Conservation (phyloP, 2,329 filamentous ascomycete genomes). For the Cladosporium sp. region DNA sequence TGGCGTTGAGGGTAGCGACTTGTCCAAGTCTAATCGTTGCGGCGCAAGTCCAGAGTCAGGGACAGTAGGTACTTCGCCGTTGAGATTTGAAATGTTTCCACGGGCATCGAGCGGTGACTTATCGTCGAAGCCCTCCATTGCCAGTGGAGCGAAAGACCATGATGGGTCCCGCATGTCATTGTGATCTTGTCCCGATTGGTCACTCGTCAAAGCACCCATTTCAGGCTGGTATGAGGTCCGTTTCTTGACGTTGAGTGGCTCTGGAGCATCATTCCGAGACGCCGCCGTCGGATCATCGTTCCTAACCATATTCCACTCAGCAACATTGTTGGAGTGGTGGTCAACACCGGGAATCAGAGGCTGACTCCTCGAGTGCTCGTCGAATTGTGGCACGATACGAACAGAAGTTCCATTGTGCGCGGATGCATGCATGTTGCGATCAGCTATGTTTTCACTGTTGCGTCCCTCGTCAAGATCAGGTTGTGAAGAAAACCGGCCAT, state of each 20-base stretch:
- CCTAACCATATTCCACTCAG: conserved; percentile 15
- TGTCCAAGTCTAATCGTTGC: conserved; percentile 25
- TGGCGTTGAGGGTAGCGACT: conserved; percentile 29
- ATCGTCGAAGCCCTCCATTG: background rate
- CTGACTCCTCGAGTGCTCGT: background rate
- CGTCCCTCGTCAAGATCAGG: conserved; percentile 19
- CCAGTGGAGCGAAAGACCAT: conserved; percentile 6
- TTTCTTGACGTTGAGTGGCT: conserved; percentile 11
- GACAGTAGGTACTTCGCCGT: background rate
- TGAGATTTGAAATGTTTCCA: background rate
- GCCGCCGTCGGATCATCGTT: conserved; percentile 1
- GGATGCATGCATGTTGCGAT: conserved; percentile 52
- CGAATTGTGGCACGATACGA: background rate
- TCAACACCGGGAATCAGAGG: conserved; percentile 16
- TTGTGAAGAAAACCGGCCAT: background rate
- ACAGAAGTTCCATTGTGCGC: background rate
- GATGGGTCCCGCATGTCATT: background rate
- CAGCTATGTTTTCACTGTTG: conserved; percentile 64
- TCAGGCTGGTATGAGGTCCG: background rate
- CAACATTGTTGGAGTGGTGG: conserved; percentile 12
- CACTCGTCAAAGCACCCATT: background rate
- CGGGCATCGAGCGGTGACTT: background rate
- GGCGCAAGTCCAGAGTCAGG: background rate
- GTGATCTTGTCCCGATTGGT: background rate
- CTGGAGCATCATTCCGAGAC: background rate